Evolutionary conservation across 176 grass and related monocot species (phyloP), one percentile per base, ranked within the genome.

Genomic region (Oryza meridionalis): DNA sequence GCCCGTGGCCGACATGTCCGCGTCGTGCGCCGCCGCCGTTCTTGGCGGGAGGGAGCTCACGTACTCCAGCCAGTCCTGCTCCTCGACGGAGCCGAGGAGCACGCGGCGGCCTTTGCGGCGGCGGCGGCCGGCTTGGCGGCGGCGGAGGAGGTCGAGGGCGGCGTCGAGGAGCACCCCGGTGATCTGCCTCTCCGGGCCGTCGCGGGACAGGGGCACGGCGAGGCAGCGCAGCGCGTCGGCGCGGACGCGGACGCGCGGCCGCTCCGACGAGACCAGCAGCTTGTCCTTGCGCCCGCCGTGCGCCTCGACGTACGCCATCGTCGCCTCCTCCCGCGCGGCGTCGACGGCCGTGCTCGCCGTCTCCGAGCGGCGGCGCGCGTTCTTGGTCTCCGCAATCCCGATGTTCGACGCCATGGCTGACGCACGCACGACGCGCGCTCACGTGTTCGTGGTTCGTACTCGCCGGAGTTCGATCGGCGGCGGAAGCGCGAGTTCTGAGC

Each of bases 1-100:
- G 1, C 69, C 81, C 16, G 81, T 73, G 37, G 70, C 81, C 1
- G 55, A 26, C 69, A 83, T 73, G 69, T 73, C 35, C 3, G 4
- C 4, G 32, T 33, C 33, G 4, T 33, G 33, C 69, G 16, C 51
- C 10, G 55, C 62, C 53, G 53, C 19, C 55, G 69, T 72, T 46
- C 37, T 27, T 31, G 66, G 45, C 1, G 11, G 66, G 31, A 40
- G 66, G 35, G 35, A 6, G 81, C 69, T 61, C 11, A 83, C 53
- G 69, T 72, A 65, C 37, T 83, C 9, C 6, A 83, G 70, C 81
- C 81, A 83, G 70, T 72, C 70, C 69, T 83, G 81, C 38, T 83
- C 81, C 69, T 73, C 68, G 16, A 73, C 50, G 2, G 55, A 11
- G 38, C 32, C 51, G 24, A 83, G 58, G 35, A 83, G 81, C 38